These are phyloP conservation scores for Pyrenochaeta sp. DNA, from an alignment of 2,329 filamentous ascomycete genomes.

Conservation along the genomic window DNA sequence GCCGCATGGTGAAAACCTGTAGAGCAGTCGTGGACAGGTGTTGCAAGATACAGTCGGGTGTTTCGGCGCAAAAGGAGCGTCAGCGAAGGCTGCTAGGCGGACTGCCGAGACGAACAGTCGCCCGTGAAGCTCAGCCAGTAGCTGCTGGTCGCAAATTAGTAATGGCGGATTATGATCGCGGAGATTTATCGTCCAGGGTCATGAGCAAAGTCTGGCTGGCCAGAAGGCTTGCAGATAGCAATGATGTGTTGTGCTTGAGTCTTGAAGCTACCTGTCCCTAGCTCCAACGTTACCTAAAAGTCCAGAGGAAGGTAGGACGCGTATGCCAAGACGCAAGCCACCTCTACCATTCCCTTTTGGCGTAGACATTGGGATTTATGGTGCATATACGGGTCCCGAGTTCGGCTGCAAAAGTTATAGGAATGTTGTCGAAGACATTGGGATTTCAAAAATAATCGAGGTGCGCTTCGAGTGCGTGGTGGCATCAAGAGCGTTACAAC, in stretches of 20 bases:
- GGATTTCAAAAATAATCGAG: too few relatives aligned
- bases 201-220: slow-evolving; percentile 1
- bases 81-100: slow-evolving; percentile 19
- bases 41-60: slow-evolving; percentile 8
- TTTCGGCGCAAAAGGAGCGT: slow-evolving; percentile 13
- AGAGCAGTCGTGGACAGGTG: slow-evolving; percentile 5
- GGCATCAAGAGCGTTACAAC: too few relatives aligned
- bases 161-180: slow-evolving; percentile 1
- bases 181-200: slow-evolving; percentile 4
- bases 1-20: slow-evolving; percentile 35
- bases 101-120: slow-evolving; percentile 18
- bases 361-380: too few relatives aligned
- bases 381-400: too few relatives aligned
- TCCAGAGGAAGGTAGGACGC: slow-evolving; percentile 26
- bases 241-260: slow-evolving; percentile 26
- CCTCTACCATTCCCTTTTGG: slow-evolving; percentile 9
- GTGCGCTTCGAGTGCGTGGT: too few relatives aligned
- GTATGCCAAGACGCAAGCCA: slow-evolving; percentile 23
- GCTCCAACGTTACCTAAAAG: slow-evolving; percentile 23
- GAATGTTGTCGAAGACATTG: too few relatives aligned
- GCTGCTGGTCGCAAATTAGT: slow-evolving; percentile 1
- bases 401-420: too few relatives aligned
- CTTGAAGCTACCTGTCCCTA: slow-evolving; percentile 36
- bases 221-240: slow-evolving; percentile 15
- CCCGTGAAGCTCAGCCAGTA: slow-evolving; percentile 9